Conservation (phyloP, 2,329 filamentous ascomycete species). For the Colletotrichum melonis region DNA sequence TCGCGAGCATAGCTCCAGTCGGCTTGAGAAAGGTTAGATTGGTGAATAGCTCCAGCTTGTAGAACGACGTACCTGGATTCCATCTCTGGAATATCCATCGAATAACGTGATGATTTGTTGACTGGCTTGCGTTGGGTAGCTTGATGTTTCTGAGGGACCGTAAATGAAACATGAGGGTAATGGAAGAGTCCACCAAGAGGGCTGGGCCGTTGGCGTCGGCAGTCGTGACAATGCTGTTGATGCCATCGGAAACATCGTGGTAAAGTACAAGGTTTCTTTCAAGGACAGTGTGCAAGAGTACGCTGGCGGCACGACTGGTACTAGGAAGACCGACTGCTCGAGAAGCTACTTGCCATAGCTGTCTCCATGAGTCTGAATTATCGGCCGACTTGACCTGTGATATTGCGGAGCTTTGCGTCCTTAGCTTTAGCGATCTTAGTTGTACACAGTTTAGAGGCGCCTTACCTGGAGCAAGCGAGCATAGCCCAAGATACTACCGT, state of each 20-base stretch:
- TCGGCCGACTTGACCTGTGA: slow-evolving; percentile 47
- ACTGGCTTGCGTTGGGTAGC: slow-evolving; percentile 75
- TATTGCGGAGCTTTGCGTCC: slow-evolving; percentile 44
- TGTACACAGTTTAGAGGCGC: not conserved
- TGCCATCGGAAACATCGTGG: slow-evolving; percentile 73
- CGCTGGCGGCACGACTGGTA: slow-evolving; percentile 82
- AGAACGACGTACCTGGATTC: slow-evolving; percentile 74
- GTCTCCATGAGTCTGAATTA: slow-evolving; percentile 66
- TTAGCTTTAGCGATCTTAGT: slow-evolving; percentile 37
- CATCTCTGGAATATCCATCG: slow-evolving; percentile 87
- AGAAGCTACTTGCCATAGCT: slow-evolving; percentile 79
- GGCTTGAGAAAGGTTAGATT: slow-evolving; percentile 52
- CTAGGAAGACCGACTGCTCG: slow-evolving; percentile 76
- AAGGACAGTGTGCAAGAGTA: slow-evolving; percentile 77
- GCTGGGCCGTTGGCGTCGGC: slow-evolving; percentile 87
- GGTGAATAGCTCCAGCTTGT: not conserved
- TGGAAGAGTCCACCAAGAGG: slow-evolving; percentile 81
- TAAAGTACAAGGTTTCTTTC: slow-evolving; percentile 74
- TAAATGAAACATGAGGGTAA: slow-evolving; percentile 77
- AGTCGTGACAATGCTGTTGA: slow-evolving; percentile 78
- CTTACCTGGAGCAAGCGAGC: slow-evolving; percentile 82
- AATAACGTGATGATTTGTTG: slow-evolving; percentile 77
- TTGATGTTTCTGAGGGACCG: slow-evolving; percentile 74
- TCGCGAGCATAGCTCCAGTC: slow-evolving; percentile 76
- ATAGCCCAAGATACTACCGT: slow-evolving; percentile 83